Conservation (phyloP, 768 basidiomycete species). For the Phanerochaete sordida region DNA sequence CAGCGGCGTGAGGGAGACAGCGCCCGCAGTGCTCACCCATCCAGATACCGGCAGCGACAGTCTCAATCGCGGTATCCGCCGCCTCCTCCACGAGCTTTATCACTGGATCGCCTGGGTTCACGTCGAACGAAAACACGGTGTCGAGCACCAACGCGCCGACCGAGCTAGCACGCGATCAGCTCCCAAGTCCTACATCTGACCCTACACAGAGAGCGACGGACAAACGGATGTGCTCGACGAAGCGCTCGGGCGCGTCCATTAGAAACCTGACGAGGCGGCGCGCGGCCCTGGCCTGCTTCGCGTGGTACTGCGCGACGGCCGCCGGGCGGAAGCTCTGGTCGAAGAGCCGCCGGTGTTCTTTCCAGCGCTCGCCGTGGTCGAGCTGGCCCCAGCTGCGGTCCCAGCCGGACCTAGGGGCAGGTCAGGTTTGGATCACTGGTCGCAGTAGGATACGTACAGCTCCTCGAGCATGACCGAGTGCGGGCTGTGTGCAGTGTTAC, state of each 20-base stretch:
- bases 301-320: neutral
- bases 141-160: neutral
- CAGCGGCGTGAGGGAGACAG: too few species aligned
- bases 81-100: neutral
- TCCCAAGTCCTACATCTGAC: neutral
- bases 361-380: constrained; percentile 5
- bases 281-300: neutral
- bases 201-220: neutral
- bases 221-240: neutral
- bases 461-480: neutral
- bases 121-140: constrained; percentile 13
- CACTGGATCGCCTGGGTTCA: constrained; percentile 12
- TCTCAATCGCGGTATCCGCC: neutral
- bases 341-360: constrained; percentile 3
- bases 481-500: neutral
- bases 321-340: constrained; percentile 7
- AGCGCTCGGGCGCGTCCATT: neutral
- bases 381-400: neutral
- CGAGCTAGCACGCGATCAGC: neutral
- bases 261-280: constrained; percentile 1
- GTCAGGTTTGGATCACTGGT: too few species aligned
- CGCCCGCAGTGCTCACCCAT: neutral
- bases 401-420: too few species aligned
- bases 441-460: too few species aligned
- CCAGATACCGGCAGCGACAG: neutral